Evolutionary conservation across 129 eudicot genomes (phyloP).

Genomic region (Kitagawia praeruptora): DNA sequence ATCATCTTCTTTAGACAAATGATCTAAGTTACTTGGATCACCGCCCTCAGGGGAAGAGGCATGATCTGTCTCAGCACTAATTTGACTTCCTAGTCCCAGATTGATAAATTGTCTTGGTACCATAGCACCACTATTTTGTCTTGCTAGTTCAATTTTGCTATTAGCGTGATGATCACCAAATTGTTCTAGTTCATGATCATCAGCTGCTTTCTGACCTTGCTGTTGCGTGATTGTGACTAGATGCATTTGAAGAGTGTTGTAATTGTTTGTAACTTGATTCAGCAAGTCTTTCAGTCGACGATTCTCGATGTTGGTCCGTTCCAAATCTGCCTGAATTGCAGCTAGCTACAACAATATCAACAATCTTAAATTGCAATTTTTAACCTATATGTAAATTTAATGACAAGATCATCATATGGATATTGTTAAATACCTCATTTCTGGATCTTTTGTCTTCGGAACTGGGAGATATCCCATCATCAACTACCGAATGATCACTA

Average conservation of each 20-base stretch:
- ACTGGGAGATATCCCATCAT: neutral
- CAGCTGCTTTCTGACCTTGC: constrained; percentile 15
- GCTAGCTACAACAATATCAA: neutral
- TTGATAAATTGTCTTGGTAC: constrained; percentile 39
- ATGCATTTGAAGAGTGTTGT: constrained; percentile 56
- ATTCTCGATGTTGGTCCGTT: constrained; percentile 45
- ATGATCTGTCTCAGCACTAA: constrained; percentile 14
- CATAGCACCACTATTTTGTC: neutral
- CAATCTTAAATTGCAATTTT: neutral
- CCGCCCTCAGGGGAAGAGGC: constrained; percentile 35
- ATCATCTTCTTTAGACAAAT: constrained; percentile 19
- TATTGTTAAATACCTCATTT: neutral
- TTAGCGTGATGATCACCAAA: neutral
- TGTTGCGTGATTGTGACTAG: constrained; percentile 42
- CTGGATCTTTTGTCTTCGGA: neutral
- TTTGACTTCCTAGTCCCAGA: constrained; percentile 27
- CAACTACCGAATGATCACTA: neutral
- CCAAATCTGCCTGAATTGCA: constrained; percentile 22
- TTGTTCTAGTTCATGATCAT: neutral
- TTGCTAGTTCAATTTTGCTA: neutral
- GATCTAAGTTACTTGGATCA: constrained; percentile 13
- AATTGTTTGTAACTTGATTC: constrained; percentile 40
- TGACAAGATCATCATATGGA: neutral
- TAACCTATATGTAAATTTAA: neutral
- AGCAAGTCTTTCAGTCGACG: constrained; percentile 35